Evolutionary conservation across 768 basidiomycete species (phyloP).

Genomic region (Tephrocybe rancida): DNA sequence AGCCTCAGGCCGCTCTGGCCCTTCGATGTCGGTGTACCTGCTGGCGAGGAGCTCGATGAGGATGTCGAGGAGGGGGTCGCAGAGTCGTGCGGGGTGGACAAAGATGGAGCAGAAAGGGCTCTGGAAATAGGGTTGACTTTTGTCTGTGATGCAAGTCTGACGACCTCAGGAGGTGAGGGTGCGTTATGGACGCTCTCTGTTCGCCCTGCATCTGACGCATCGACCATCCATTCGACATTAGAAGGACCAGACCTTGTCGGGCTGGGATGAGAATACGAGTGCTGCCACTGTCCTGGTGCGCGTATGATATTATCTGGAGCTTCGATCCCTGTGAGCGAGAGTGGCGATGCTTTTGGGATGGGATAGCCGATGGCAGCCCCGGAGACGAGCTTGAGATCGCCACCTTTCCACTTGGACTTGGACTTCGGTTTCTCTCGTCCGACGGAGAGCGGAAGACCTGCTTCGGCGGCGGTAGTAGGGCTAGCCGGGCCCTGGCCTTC

Average conservation of each 20-base stretch:
- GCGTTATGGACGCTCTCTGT: neutral
- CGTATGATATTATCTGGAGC: constrained; percentile 7
- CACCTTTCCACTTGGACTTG: constrained; percentile 19
- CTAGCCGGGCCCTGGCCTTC: neutral
- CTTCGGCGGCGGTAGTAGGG: constrained; percentile 19
- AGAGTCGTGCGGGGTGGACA: constrained; percentile 16
- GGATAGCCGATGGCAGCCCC: constrained; percentile 35
- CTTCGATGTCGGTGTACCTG: constrained; percentile 20
- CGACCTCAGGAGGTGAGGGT: constrained; percentile 23
- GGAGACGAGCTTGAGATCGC: constrained; percentile 14
- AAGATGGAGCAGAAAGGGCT: constrained; percentile 30
- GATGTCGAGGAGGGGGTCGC: neutral
- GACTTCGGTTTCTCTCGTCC: constrained; percentile 18
- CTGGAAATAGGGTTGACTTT: constrained; percentile 22
- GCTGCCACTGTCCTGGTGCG: constrained; percentile 11
- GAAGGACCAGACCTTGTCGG: constrained; percentile 36
- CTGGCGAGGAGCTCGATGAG: constrained; percentile 28
- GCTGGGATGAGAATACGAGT: constrained; percentile 29
- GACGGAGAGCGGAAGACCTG: constrained; percentile 29
- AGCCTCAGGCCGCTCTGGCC: constrained; percentile 36
- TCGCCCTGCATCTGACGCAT: constrained; percentile 1
- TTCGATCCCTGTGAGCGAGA: constrained; percentile 36
- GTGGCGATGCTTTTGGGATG: constrained; percentile 32
- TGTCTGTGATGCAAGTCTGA: constrained; percentile 19
- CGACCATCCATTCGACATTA: constrained; percentile 39